Evolutionary conservation across 2,329 filamentous ascomycete genomes (phyloP).

Genomic region (Mycocentrospora acerina): DNA sequence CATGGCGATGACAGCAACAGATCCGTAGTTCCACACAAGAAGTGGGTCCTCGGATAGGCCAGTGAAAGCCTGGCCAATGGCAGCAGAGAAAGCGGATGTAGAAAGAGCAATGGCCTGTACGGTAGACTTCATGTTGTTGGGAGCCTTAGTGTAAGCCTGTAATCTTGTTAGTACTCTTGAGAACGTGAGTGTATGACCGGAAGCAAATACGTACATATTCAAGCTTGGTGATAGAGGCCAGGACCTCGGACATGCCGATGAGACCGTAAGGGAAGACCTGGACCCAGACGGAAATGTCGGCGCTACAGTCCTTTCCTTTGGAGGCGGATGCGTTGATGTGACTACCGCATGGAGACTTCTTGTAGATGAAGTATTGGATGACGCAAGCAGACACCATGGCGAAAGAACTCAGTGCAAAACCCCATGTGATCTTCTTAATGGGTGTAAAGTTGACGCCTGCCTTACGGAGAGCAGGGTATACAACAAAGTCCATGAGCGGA

Average conservation of each 20-base stretch:
- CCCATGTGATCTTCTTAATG: slow-evolving; percentile 72
- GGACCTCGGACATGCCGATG: slow-evolving; percentile 61
- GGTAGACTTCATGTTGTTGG: slow-evolving; percentile 60
- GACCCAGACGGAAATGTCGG: slow-evolving; percentile 56
- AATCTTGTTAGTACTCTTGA: background rate
- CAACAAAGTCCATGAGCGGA: slow-evolving; percentile 59
- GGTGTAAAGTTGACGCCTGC: slow-evolving; percentile 67
- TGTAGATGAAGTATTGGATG: slow-evolving; percentile 57
- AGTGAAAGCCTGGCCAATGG: slow-evolving; percentile 36
- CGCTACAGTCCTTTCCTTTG: slow-evolving; percentile 46
- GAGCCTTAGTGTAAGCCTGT: slow-evolving; percentile 47
- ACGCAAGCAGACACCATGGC: slow-evolving; percentile 62
- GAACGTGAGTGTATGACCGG: slow-evolving; percentile 59
- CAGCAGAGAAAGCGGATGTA: slow-evolving; percentile 35
- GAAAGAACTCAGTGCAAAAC: slow-evolving; percentile 65
- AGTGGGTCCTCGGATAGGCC: slow-evolving; percentile 35
- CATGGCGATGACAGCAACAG: slow-evolving; percentile 35
- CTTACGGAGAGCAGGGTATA: slow-evolving; percentile 71
- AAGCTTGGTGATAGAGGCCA: slow-evolving; percentile 68
- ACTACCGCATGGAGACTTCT: slow-evolving; percentile 28
- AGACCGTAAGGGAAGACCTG: slow-evolving; percentile 57
- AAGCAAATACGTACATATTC: slow-evolving; percentile 60
- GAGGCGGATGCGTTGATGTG: slow-evolving; percentile 31
- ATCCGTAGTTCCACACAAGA: slow-evolving; percentile 36
- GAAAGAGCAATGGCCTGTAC: slow-evolving; percentile 40